Evolutionary conservation across 2,329 filamentous ascomycete genomes (phyloP).

Genomic region (Dendrostoma leiphaemia): DNA sequence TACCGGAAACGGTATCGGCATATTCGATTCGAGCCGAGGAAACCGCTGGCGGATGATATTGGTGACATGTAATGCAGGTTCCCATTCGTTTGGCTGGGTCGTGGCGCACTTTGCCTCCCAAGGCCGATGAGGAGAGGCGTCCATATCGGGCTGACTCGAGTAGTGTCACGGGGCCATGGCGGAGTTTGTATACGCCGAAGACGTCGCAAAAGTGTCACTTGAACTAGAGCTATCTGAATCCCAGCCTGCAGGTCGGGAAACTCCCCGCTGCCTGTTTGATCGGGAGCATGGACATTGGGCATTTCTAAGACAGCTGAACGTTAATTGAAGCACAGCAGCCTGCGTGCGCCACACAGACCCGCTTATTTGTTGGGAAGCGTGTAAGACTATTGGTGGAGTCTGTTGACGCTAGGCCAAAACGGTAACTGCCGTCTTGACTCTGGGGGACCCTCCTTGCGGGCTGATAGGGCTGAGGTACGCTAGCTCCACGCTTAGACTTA

Average conservation of each 20-base stretch:
- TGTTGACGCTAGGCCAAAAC: background rate
- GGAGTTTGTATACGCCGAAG: no score
- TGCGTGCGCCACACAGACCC: background rate
- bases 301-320: background rate
- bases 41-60: background rate
- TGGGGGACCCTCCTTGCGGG: background rate
- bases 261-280: background rate
- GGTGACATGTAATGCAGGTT: background rate
- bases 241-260: no score
- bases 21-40: background rate
- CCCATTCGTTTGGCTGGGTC: no score
- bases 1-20: background rate
- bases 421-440: background rate
- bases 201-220: no score
- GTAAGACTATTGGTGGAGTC: conserved; percentile 6
- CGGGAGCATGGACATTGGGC: background rate
- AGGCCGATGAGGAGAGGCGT: no score
- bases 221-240: no score
- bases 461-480: background rate
- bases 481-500: no score
- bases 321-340: background rate
- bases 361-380: background rate
- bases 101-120: background rate
- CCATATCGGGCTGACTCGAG: no score
- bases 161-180: no score